These are phyloP conservation scores for Xylaria scruposa DNA, from an alignment of 495 filamentous ascomycete genomes.

Conservation along the genomic window DNA sequence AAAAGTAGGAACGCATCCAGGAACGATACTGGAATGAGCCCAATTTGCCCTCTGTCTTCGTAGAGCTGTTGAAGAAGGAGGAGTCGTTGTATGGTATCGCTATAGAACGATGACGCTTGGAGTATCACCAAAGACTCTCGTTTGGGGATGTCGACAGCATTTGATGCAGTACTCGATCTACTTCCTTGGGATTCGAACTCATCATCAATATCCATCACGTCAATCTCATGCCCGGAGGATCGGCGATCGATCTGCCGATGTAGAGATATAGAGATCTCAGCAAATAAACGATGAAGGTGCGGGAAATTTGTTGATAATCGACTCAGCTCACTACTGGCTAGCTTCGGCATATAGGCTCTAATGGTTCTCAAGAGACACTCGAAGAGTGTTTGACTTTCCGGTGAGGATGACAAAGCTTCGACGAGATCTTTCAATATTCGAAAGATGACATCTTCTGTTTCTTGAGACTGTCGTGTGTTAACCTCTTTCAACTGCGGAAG, in stretches of 20 bases:
- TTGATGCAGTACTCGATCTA: conserved; percentile 42
- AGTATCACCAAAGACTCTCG: conserved; percentile 54
- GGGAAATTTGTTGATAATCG: conserved; percentile 40
- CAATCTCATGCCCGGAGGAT: conserved; percentile 44
- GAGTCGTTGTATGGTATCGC: conserved; percentile 49
- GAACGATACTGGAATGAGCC: conserved; percentile 50
- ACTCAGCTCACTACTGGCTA: conserved; percentile 39
- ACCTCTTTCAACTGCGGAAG: conserved; percentile 50
- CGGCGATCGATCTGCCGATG: conserved; percentile 46
- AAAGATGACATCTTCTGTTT: conserved; percentile 47
- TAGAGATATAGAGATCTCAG: conserved; percentile 53
- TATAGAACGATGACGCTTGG: conserved; percentile 56
- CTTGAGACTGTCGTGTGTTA: conserved; percentile 48
- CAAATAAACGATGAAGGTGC: conserved; percentile 47
- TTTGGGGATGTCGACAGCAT: conserved; percentile 49
- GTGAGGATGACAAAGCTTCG: conserved; percentile 41
- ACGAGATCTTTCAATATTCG: conserved; percentile 43
- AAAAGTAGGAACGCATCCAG: conserved; percentile 65
- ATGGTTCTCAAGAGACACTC: conserved; percentile 44
- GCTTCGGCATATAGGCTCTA: conserved; percentile 47
- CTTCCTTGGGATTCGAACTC: conserved; percentile 65
- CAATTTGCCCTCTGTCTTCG: conserved; percentile 43
- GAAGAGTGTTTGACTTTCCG: conserved; percentile 45
- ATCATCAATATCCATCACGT: conserved; percentile 82
- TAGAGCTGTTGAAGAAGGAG: conserved; percentile 48